phyloP scores from a whole-genome alignment of 805 yeast genomes.

The Hemisphaericaspora nanyangensis region DNA sequence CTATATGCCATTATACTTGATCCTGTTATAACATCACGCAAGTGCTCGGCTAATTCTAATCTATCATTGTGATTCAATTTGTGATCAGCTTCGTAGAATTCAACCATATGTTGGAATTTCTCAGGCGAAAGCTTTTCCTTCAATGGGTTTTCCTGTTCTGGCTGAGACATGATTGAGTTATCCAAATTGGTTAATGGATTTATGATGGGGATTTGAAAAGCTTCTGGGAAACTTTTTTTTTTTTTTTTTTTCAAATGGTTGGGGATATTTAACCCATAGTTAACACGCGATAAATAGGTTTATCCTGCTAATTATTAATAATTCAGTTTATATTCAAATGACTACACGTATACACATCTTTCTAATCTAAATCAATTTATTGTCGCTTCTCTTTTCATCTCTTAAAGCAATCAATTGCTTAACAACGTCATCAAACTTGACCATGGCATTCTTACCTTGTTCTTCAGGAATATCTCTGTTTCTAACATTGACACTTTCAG shows the following conservation, averaged over 20 bases:
- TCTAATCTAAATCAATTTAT: constrained; percentile 39
- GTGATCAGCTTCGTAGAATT: constrained; percentile 40
- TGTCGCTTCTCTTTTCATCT: constrained; percentile 72
- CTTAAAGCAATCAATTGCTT: constrained; percentile 64
- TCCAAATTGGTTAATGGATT: too few relatives aligned
- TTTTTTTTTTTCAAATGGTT: too few relatives aligned
- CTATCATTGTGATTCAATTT: constrained; percentile 29
- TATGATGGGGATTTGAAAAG: too few relatives aligned
- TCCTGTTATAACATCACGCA: constrained; percentile 20
- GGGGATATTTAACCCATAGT: too few relatives aligned
- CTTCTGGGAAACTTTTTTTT: too few relatives aligned
- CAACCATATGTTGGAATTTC: constrained; percentile 35
- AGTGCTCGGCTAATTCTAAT: constrained; percentile 24
- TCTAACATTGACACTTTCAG: constrained; percentile 86
- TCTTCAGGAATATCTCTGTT: constrained; percentile 91
- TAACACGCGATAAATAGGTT: too few relatives aligned
- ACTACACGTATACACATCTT: too few relatives aligned
- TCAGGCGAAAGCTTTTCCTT: constrained; percentile 24
- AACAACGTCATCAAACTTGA: constrained; percentile 68
- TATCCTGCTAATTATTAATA: too few relatives aligned
- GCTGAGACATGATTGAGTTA: too few relatives aligned
- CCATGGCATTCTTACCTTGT: constrained; percentile 89
- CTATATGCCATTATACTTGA: constrained; percentile 24
- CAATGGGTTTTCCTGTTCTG: constrained; percentile 17
- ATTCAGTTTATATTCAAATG: too few relatives aligned